Base-by-base conservation (phyloP, 2,329 filamentous ascomycete genomes). In the Apiospora aurea region DNA sequence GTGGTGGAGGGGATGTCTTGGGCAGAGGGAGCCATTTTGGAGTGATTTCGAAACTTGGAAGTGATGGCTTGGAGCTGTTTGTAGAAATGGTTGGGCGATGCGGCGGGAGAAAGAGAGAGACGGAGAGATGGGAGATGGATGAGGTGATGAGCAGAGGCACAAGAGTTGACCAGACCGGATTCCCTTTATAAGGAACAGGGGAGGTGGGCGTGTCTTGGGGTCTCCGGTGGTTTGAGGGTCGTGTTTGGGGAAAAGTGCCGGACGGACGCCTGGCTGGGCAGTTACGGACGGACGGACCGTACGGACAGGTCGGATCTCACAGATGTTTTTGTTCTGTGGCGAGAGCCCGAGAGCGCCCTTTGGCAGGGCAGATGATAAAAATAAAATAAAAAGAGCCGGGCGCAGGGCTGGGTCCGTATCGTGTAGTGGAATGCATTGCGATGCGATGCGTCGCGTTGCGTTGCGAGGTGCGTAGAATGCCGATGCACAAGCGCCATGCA, bases 21-120 rank as follows among this genome's bases (percentile, higher is more conserved):
- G 21, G 61, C 79, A 24, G 79, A 76, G 21, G 81, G 81, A 71
- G 81, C 77, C 80, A 80, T 80, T 47, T 47, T 57, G 26, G 26
- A 29, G 3, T 57, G 26, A 8, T n/a, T n/a, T n/a, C n/a, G n/a
- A 38, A 5, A 3, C 26, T 34, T 57, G 26, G 13, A 10, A 7
- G 11, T 11, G 26, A 61, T n/a, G 29, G 34, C 16, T 21, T n/a
- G n/a, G 67, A n/a, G 67, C 24, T 18, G n/a, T 26, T 21, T 34
- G 16, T 38, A 44, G 34, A 2, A 44, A 49, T 34, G 21, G n/a
- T n/a, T n/a, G 26, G 29, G n/a, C n/a, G 57, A 41, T 64, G 11
- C 2, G 34, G 53, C 34, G 34, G 6, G 34, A 38, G 34, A 38
- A 38, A 38, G 34, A 38, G 34, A 38, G 34, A 38, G 34, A 38